Percentiles rank a stretch among this genome's conserved stretches.
These are phyloP conservation scores for Suhomyces terraborum DNA, from an alignment of 1,139 yeast species.

Conservation along the genomic window DNA sequence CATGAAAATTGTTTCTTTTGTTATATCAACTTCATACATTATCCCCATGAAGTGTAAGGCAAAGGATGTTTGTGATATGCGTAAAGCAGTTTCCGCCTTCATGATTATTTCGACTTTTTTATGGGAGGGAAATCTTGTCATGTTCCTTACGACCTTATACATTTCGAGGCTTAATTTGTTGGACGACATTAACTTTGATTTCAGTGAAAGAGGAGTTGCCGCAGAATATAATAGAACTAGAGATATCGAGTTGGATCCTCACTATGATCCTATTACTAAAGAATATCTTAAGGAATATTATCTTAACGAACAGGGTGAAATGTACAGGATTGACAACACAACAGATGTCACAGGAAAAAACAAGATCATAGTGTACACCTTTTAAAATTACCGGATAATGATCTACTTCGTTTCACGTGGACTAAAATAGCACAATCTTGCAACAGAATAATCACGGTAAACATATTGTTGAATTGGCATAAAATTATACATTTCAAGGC, in stretches of 20 bases:
- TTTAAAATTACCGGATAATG: conserved; percentile 5
- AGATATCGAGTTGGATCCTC: background rate
- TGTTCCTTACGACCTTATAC: conserved; percentile 44
- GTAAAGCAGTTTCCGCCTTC: conserved; percentile 43
- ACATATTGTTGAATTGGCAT: no score
- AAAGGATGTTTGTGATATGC: conserved; percentile 30
- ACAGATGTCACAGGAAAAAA: conserved; percentile 30
- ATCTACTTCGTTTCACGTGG: no score
- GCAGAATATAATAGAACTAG: conserved; percentile 12
- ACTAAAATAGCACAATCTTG: background rate
- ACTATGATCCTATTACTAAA: conserved; percentile 14
- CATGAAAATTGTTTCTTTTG: conserved; percentile 37
- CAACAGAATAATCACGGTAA: no score
- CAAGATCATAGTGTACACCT: conserved; percentile 40
- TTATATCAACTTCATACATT: conserved; percentile 31
- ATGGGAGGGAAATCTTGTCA: conserved; percentile 43
- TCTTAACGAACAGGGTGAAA: conserved; percentile 38
- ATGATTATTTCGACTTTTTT: conserved; percentile 42
- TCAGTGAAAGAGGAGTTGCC: conserved; percentile 25
- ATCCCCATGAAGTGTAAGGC: conserved; percentile 28
- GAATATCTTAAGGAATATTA: conserved; percentile 29
- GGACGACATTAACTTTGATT: conserved; percentile 41
- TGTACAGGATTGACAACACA: conserved; percentile 34
- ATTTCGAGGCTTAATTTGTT: conserved; percentile 42
- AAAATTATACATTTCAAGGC: no score